phyloP scores from a whole-genome alignment of 805 yeast genomes.

The Maudiozyma bulderi region DNA sequence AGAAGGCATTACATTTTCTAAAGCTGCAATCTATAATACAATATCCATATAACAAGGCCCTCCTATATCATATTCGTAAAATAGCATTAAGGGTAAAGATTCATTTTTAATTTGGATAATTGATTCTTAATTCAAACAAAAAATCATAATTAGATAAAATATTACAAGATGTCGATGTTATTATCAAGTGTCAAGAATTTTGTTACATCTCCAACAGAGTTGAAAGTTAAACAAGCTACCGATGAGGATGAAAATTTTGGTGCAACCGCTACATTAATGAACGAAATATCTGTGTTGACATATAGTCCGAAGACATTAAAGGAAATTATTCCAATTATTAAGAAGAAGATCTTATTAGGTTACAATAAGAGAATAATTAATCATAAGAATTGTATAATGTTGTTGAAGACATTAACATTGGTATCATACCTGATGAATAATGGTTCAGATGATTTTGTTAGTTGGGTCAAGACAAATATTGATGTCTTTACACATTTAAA shows the following conservation, averaged over 20 bases:
- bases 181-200: conserved; percentile 23
- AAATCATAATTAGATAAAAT: neutral
- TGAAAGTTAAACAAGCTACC: conserved; percentile 38
- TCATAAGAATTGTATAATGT: conserved; percentile 31
- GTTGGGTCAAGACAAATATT: conserved; percentile 35
- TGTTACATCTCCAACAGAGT: conserved; percentile 29
- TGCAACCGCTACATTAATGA: conserved; percentile 47
- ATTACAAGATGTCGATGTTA: conserved; percentile 17
- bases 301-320: conserved; percentile 31
- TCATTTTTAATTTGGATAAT: too few species aligned
- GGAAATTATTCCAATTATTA: conserved; percentile 33
- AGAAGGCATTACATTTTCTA: too few species aligned
- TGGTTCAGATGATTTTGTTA: conserved; percentile 42
- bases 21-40: too few species aligned
- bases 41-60: too few species aligned
- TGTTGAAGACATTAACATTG: conserved; percentile 45
- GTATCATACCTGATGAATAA: conserved; percentile 42
- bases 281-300: conserved; percentile 41
- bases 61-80: too few species aligned
- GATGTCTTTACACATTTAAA: conserved; percentile 25
- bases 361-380: conserved; percentile 12
- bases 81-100: too few species aligned
- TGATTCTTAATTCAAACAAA: neutral
- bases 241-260: conserved; percentile 42
- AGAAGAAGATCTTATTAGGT: conserved; percentile 30